Evolutionary conservation across 352 stramenopile genomes (phyloP).

Genomic region (Globisporangium takayamanum): DNA sequence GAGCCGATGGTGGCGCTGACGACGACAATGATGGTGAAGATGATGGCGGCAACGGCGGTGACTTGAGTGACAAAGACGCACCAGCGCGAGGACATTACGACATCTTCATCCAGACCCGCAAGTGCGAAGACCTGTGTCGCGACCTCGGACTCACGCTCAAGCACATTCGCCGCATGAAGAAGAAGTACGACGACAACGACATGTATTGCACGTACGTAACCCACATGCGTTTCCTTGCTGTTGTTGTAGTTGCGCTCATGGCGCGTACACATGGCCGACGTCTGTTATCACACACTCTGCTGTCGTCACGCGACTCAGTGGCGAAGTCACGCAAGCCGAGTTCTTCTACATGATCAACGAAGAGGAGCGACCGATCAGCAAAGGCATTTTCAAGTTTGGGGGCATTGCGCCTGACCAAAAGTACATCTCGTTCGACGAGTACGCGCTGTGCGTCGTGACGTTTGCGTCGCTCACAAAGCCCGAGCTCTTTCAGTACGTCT

Average conservation of each 20-base stretch:
- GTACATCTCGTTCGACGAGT: slow-evolving; percentile 64
- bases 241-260: not conserved
- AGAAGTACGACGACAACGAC: slow-evolving; percentile 64
- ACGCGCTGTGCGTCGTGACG: slow-evolving; percentile 42
- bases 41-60: not conserved
- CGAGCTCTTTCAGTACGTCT: slow-evolving; percentile 64
- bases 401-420: slow-evolving; percentile 34
- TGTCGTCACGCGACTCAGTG: slow-evolving; percentile 18
- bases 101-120: slow-evolving; percentile 47
- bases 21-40: not conserved
- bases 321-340: slow-evolving; percentile 65
- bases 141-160: slow-evolving; percentile 38
- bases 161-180: slow-evolving; percentile 64
- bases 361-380: slow-evolving; percentile 39
- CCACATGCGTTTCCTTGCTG: too few relatives aligned
- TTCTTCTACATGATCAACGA: slow-evolving; percentile 75
- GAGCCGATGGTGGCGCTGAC: not conserved
- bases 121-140: slow-evolving; percentile 46
- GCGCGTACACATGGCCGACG: not conserved
- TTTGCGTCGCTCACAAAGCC: slow-evolving; percentile 58
- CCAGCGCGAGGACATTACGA: slow-evolving; percentile 35
- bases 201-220: slow-evolving; percentile 65
- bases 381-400: slow-evolving; percentile 43
- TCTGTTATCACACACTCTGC: not conserved
- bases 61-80: slow-evolving; percentile 11